Percentiles rank a stretch among this genome's conserved stretches.
Evolutionary conservation across 352 stramenopile species (phyloP).

Genomic region (Pilasporangium apinafurcum): DNA sequence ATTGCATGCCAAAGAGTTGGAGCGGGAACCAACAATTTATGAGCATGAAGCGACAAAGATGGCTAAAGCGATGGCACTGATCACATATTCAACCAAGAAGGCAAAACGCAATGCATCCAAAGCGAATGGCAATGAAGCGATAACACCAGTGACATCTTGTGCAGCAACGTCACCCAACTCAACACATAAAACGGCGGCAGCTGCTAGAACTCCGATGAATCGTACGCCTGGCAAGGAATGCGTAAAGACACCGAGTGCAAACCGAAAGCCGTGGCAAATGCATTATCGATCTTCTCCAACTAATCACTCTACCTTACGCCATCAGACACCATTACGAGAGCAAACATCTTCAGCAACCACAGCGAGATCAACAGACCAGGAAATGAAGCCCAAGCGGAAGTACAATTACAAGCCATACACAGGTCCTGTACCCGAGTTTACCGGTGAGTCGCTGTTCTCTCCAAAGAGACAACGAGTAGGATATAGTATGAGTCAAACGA

Average conservation of each 20-base stretch:
- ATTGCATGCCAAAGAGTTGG: slow-evolving; percentile 7
- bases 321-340: too few species aligned
- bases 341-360: not conserved
- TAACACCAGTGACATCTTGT: not conserved
- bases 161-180: not conserved
- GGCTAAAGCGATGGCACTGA: slow-evolving; percentile 1
- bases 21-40: slow-evolving; percentile 6
- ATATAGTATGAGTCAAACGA: slow-evolving; percentile 7
- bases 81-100: not conserved
- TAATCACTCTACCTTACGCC: too few species aligned
- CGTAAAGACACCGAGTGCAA: too few species aligned
- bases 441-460: slow-evolving; percentile 58
- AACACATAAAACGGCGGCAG: too few species aligned
- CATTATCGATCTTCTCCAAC: too few species aligned
- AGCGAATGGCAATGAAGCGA: not conserved
- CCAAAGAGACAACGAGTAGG: slow-evolving; percentile 26
- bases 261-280: too few species aligned
- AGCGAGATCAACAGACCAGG: not conserved
- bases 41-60: slow-evolving; percentile 8
- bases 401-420: slow-evolving; percentile 60
- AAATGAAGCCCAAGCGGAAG: slow-evolving; percentile 3
- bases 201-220: too few species aligned
- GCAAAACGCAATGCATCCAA: slow-evolving; percentile 7
- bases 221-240: too few species aligned
- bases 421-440: slow-evolving; percentile 47